These are phyloP conservation scores for Pseudocercospora fuligena DNA, from an alignment of 2,329 filamentous ascomycete genomes.

Conservation along the genomic window DNA sequence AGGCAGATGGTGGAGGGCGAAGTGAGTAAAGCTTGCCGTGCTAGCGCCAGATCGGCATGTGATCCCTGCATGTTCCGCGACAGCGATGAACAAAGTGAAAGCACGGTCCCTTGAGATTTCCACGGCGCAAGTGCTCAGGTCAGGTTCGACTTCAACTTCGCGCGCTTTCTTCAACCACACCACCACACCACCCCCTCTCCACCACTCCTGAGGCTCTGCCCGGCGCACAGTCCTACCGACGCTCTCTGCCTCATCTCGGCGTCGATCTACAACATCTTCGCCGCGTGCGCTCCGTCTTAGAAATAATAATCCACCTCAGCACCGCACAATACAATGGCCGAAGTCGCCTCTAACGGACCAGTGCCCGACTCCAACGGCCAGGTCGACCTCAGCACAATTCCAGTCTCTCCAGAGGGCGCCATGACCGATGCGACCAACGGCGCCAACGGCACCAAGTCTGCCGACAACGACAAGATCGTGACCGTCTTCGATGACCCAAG, in stretches of 20 bases:
- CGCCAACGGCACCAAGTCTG: slow-evolving; percentile 46
- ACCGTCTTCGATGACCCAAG: slow-evolving; percentile 98
- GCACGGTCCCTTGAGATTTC: slow-evolving; percentile 10
- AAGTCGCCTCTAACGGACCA: slow-evolving; percentile 35
- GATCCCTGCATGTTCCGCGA: not conserved
- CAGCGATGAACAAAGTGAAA: slow-evolving; percentile 1
- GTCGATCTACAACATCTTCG: not conserved
- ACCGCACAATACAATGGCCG: slow-evolving; percentile 38
- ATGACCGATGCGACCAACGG: slow-evolving; percentile 54
- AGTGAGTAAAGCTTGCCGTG: not conserved
- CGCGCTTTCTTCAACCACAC: not conserved
- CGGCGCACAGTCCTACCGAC: slow-evolving; percentile 11
- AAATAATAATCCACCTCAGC: slow-evolving; percentile 5
- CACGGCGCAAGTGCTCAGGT: not conserved
- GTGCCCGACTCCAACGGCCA: slow-evolving; percentile 40
- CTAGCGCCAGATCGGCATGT: slow-evolving; percentile 1
- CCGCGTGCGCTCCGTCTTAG: slow-evolving; percentile 10
- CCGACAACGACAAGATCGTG: slow-evolving; percentile 64
- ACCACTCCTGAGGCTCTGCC: slow-evolving; percentile 15
- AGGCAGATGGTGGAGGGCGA: not conserved
- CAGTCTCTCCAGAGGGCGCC: slow-evolving; percentile 57
- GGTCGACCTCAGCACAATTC: slow-evolving; percentile 61
- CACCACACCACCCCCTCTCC: not conserved
- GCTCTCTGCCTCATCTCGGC: not conserved
- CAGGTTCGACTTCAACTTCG: not conserved